A percentile compares a stretch with the other conserved stretches of the same genome.
phyloP scores from a whole-genome alignment of 2,329 filamentous ascomycete species.

The Aureobasidium sp. region DNA sequence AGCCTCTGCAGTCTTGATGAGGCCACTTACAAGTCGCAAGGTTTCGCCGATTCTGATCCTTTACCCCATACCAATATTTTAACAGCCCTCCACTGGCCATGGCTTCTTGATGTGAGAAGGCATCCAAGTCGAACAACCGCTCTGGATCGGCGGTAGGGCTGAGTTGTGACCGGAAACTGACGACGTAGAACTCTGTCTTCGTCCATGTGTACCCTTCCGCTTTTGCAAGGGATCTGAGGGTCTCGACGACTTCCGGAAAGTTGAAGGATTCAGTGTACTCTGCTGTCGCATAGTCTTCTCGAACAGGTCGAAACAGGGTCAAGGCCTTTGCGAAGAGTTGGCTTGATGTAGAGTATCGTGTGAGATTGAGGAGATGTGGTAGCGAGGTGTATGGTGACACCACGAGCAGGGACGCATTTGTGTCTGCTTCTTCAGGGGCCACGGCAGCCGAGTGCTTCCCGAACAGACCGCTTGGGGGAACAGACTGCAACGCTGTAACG shows the following conservation, averaged over 20 bases:
- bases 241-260: slow-evolving; percentile 57
- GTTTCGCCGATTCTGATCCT: slow-evolving; percentile 64
- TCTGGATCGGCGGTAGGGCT: slow-evolving; percentile 60
- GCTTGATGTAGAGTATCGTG: slow-evolving; percentile 40
- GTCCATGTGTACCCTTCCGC: slow-evolving; percentile 50
- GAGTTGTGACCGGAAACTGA: slow-evolving; percentile 73
- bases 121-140: slow-evolving; percentile 66
- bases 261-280: slow-evolving; percentile 71
- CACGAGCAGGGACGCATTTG: not conserved
- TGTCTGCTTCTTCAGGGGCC: not conserved
- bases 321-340: slow-evolving; percentile 67
- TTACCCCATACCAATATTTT: slow-evolving; percentile 87
- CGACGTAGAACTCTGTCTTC: slow-evolving; percentile 67
- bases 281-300: slow-evolving; percentile 68
- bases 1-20: not conserved
- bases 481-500: not conserved
- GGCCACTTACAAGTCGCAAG: slow-evolving; percentile 58
- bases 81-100: slow-evolving; percentile 71
- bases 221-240: slow-evolving; percentile 48
- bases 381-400: not conserved
- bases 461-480: not conserved
- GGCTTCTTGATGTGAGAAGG: slow-evolving; percentile 73
- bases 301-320: slow-evolving; percentile 53
- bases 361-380: not conserved
- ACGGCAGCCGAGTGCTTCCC: no score